Conservation (phyloP, 164 flowering plant genomes). For the Cinnamomum chago region DNA sequence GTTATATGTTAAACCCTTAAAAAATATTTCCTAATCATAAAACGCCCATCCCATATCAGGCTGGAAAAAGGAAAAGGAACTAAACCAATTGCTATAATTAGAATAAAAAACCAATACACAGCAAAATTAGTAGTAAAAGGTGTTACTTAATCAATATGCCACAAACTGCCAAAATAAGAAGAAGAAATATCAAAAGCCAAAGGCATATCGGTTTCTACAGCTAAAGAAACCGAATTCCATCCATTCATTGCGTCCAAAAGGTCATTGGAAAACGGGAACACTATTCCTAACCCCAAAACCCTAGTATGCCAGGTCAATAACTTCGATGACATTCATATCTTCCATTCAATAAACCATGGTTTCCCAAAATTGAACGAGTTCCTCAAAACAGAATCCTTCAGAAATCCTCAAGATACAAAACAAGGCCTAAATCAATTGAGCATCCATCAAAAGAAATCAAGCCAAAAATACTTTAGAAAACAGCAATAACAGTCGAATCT, state of each 20-base stretch:
- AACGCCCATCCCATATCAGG: background rate
- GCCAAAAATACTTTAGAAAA: background rate
- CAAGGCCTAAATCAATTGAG: background rate
- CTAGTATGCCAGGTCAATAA: background rate
- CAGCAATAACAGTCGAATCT: background rate
- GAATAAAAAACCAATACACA: background rate
- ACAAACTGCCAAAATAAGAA: constrained; percentile 1
- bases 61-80: background rate
- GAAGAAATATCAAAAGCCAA: background rate
- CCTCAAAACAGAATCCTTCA: background rate
- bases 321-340: background rate
- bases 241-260: background rate
- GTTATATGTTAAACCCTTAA: background rate
- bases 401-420: background rate
- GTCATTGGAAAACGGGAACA: background rate
- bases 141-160: background rate
- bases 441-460: background rate
- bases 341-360: background rate
- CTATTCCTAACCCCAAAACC: background rate
- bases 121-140: constrained; percentile 5
- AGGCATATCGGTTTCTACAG: background rate
- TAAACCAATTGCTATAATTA: background rate
- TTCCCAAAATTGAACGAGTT: background rate
- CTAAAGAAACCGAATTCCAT: background rate
- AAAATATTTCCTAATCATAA: background rate